Conservation (phyloP, 2,329 filamentous ascomycete genomes). For the Xylariaceae sp. region DNA sequence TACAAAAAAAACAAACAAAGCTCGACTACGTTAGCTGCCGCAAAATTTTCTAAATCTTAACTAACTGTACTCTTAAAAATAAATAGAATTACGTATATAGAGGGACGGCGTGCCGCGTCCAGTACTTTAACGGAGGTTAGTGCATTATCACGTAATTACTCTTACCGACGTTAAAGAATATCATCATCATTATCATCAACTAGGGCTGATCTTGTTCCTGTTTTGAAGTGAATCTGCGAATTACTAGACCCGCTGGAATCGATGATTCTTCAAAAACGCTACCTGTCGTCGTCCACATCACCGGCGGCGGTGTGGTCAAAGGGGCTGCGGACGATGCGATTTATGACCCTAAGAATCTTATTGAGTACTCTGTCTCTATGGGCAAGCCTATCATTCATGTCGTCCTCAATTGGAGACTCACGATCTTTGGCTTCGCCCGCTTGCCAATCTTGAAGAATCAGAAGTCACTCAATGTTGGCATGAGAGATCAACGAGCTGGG, state of each 20-base stretch:
- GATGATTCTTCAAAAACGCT: slow-evolving; percentile 14
- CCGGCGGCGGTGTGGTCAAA: slow-evolving; percentile 28
- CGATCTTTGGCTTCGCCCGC: slow-evolving; percentile 32
- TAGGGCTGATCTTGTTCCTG: too few relatives aligned
- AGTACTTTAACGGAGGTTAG: too few relatives aligned
- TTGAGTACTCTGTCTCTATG: slow-evolving; percentile 17
- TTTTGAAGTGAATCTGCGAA: slow-evolving; percentile 20
- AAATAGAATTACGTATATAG: too few relatives aligned
- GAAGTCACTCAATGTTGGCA: slow-evolving; percentile 20
- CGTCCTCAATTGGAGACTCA: slow-evolving; percentile 28
- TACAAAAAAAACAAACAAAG: too few relatives aligned
- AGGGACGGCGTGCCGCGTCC: too few relatives aligned
- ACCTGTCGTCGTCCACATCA: slow-evolving; percentile 28
- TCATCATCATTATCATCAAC: too few relatives aligned
- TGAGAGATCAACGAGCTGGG: background rate
- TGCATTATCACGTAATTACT: too few relatives aligned
- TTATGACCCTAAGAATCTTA: slow-evolving; percentile 23
- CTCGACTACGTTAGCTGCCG: too few relatives aligned
- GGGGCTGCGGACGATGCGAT: slow-evolving; percentile 26
- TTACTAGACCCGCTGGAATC: slow-evolving; percentile 24
- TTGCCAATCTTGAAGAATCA: slow-evolving; percentile 25
- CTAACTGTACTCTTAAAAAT: too few relatives aligned
- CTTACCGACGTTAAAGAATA: too few relatives aligned
- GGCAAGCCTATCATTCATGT: slow-evolving; percentile 29
- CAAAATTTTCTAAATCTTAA: too few relatives aligned